Evolutionary conservation across 163 green algal species (phyloP).

Genomic region (Chlorella variabilis): DNA sequence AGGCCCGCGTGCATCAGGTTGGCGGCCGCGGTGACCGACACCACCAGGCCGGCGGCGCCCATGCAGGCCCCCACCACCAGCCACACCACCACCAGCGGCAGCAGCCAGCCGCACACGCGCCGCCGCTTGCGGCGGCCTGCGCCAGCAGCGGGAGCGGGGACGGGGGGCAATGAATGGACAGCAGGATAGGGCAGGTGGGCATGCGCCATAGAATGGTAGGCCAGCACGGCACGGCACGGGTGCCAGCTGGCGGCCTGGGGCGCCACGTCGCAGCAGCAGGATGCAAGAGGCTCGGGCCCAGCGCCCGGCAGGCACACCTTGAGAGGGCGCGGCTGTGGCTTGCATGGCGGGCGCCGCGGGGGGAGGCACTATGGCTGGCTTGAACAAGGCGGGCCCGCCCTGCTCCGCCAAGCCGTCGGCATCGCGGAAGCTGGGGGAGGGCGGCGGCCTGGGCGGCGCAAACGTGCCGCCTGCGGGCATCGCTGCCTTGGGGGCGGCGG

Average conservation of each 20-base stretch:
- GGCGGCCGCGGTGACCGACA: slow-evolving; percentile 21
- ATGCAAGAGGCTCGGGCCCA: too few relatives aligned
- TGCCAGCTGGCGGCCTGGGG: background rate
- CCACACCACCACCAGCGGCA: slow-evolving; percentile 2
- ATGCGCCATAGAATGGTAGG: too few relatives aligned
- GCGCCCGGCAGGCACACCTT: background rate
- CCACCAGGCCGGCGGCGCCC: background rate
- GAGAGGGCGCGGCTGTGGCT: too few relatives aligned
- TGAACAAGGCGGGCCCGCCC: slow-evolving; percentile 20
- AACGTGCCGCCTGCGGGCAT: background rate
- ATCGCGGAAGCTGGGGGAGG: background rate
- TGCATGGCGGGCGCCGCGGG: background rate
- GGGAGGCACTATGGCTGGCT: too few relatives aligned
- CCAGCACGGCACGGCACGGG: background rate
- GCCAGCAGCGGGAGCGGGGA: background rate
- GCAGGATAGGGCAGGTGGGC: background rate
- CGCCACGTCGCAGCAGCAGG: background rate
- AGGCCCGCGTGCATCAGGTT: slow-evolving; percentile 33
- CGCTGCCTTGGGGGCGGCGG: background rate
- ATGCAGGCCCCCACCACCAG: slow-evolving; percentile 24
- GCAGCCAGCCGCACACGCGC: slow-evolving; percentile 8
- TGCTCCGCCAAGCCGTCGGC: slow-evolving; percentile 24
- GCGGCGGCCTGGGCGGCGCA: slow-evolving; percentile 12
- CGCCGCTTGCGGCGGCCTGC: slow-evolving; percentile 25
- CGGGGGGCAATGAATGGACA: too few relatives aligned